Conservation (phyloP, 1,139 yeast species). For the Suhomyces panamericanus region DNA sequence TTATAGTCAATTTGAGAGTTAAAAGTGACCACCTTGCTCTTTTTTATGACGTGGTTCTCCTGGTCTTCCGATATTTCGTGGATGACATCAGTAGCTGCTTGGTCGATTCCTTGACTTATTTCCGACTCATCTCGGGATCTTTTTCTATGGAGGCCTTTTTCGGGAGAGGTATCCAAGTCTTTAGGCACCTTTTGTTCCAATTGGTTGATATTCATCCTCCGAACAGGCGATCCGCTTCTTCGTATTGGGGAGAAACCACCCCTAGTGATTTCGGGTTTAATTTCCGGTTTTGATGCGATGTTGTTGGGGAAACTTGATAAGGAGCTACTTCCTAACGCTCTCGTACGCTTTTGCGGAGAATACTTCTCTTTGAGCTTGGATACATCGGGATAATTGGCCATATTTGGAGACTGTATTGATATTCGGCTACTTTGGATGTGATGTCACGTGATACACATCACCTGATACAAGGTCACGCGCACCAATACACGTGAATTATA, state of each 20-base stretch:
- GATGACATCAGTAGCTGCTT: constrained; percentile 4
- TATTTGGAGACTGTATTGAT: not conserved
- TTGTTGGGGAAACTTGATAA: not conserved
- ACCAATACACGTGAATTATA: not conserved
- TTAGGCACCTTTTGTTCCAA: constrained; percentile 23
- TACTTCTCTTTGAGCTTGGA: constrained; percentile 19
- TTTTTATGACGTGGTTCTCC: constrained; percentile 5
- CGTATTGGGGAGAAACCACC: constrained; percentile 29
- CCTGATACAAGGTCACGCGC: not conserved
- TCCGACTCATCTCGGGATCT: constrained; percentile 1
- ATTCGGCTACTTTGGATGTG: not conserved
- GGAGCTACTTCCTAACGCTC: constrained; percentile 3
- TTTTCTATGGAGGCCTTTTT: not conserved
- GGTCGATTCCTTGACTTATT: constrained; percentile 9
- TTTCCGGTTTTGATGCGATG: not conserved
- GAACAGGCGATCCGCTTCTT: constrained; percentile 40
- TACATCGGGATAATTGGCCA: constrained; percentile 13
- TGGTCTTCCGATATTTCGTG: constrained; percentile 3
- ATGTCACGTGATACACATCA: not conserved
- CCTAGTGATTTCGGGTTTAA: constrained; percentile 1
- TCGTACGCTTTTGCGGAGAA: constrained; percentile 18
- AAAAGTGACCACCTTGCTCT: constrained; percentile 19
- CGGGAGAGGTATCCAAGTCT: not conserved
- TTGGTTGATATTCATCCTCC: constrained; percentile 33
- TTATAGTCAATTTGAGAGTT: constrained; percentile 5